Percentiles rank a stretch among this genome's conserved stretches.
phyloP scores from a whole-genome alignment of 1,284 basidiomycete genomes.

The Taiwanofungus camphoratus region DNA sequence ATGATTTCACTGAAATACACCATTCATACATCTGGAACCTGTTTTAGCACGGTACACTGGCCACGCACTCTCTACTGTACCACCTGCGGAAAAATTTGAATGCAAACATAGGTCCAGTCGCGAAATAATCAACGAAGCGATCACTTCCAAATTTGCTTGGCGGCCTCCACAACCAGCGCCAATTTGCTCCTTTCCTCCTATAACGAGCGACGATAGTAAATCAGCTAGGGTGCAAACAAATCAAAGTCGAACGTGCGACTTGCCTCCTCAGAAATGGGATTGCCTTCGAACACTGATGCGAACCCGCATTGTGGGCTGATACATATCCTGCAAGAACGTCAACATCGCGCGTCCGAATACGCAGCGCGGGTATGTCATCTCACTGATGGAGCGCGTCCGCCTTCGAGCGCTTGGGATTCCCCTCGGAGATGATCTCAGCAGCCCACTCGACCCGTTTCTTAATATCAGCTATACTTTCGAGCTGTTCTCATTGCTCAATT shows the following conservation, averaged over 20 bases:
- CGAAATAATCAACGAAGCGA: neutral
- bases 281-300: constrained; percentile 62
- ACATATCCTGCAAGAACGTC: constrained; percentile 39
- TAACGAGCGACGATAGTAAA: neutral
- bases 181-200: constrained; percentile 40
- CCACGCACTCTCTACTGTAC: too few species aligned
- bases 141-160: constrained; percentile 43
- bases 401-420: constrained; percentile 43
- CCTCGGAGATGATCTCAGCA: constrained; percentile 49
- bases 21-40: too few species aligned
- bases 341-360: neutral
- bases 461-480: constrained; percentile 56
- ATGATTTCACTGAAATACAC: too few species aligned
- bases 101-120: neutral
- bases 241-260: too few species aligned
- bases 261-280: constrained; percentile 54
- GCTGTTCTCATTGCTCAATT: constrained; percentile 24
- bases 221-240: constrained; percentile 5
- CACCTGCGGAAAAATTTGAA: neutral
- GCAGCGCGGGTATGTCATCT: constrained; percentile 17
- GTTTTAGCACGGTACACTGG: too few species aligned
- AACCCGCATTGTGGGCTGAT: constrained; percentile 76
- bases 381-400: constrained; percentile 55
- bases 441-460: constrained; percentile 59
- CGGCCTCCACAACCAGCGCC: constrained; percentile 42